A percentile compares a stretch with the other conserved stretches of the same genome.
phyloP scores from a whole-genome alignment of 2,329 filamentous ascomycete genomes.

The Aspergillus pseudoviridinutans region DNA sequence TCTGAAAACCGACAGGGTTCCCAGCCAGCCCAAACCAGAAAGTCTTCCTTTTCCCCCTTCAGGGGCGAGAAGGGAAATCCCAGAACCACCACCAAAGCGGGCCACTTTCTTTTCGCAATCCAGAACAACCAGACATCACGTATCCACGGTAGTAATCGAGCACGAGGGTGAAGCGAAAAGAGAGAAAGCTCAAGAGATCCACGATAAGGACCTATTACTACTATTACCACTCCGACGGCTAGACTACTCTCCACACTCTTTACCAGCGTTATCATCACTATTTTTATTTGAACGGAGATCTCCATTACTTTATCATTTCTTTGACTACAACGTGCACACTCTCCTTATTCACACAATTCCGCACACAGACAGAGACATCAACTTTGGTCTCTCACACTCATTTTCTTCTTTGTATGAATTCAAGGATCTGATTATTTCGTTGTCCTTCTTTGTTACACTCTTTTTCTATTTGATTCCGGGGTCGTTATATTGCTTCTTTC shows the following conservation, averaged over 20 bases:
- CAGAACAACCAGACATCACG: neutral
- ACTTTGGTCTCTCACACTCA: neutral
- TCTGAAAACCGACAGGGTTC: neutral
- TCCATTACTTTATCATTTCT: neutral
- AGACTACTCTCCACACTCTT: neutral
- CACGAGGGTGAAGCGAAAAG: neutral
- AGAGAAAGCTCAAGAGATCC: neutral
- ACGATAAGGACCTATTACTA: neutral
- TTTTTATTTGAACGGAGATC: neutral
- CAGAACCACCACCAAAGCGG: neutral
- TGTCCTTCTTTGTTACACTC: neutral
- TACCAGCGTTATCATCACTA: neutral
- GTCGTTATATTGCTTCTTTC: neutral
- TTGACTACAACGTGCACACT: neutral
- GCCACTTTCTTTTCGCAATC: neutral
- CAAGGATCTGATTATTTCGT: neutral
- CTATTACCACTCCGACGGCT: neutral
- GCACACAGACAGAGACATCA: neutral
- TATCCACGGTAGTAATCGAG: neutral
- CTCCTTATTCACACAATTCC: neutral
- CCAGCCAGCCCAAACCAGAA: neutral
- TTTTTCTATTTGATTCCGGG: neutral
- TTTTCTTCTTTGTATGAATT: neutral
- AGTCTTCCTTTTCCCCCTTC: neutral
- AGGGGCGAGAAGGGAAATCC: neutral